Evolutionary conservation across 1,139 yeast genomes (phyloP), one percentile per base, ranked within the genome.

Genomic region (Kurtzmaniella quercitrusa): DNA sequence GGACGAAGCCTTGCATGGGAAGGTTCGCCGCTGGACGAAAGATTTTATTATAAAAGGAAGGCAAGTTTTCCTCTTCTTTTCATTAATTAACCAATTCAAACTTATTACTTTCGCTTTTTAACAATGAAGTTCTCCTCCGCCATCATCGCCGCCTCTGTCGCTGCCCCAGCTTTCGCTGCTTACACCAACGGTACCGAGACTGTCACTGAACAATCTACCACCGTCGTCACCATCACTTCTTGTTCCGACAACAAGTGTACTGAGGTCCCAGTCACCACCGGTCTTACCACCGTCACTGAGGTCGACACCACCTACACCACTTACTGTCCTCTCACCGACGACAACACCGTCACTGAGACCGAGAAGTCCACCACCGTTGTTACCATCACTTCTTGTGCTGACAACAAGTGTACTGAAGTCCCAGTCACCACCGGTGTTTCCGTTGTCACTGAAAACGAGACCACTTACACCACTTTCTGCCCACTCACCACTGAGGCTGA

Each of bases 341-440:
- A 43, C 18, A 12, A 43, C 34, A 40, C 42, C 37, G 38, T 11
- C 21, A 45, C 52, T 37, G 47, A 47, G 34, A 45, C 53, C 19
- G 45, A 46, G 15, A 36, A 45, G 30, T 49, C 55, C 20, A 51
- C 54, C 16, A 56, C 61, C 23, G 53, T 51, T 36, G 56, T 70
- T 53, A 71, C 70, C 52, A 53, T 64, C 53, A 64, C 69, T 46
- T 62, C 69, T 46, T 65, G 70, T 56, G 48, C 57, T 26, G 56
- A 54, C 48, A 47, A 55, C 51, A 47, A 45, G 53, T 52, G 52
- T 54, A 44, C 65, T 20, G 60, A 57, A 39, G 51, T 57, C 37
- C 60, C 71, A 42, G 66, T 63, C 45, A 61, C 68, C 40, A 68
- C 77, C 46, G 73, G 76, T 48, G 59, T 69, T 42, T 65, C 73